phyloP scores from a whole-genome alignment of 352 stramenopile genomes.

The Globisporangium heterothallicum region DNA sequence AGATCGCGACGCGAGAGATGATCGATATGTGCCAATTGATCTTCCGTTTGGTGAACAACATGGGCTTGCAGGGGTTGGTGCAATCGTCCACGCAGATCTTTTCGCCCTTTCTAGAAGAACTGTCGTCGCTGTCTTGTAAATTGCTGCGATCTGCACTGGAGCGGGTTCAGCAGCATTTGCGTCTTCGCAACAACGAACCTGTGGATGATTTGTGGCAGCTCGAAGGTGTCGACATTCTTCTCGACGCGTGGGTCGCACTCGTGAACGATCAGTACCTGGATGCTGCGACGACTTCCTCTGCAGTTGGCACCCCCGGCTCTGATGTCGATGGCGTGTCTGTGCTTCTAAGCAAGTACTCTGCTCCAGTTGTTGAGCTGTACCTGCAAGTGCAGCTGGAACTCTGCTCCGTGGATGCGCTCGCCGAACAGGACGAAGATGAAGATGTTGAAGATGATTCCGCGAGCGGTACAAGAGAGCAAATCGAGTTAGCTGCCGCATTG shows the following conservation, averaged over 20 bases:
- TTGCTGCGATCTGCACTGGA: constrained; percentile 60
- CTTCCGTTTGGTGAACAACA: constrained; percentile 73
- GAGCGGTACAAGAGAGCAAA: constrained; percentile 55
- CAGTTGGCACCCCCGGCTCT: constrained; percentile 3
- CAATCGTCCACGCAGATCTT: constrained; percentile 41
- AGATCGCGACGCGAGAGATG: constrained; percentile 72
- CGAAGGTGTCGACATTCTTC: constrained; percentile 70
- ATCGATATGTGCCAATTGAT: constrained; percentile 82
- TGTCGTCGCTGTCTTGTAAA: constrained; percentile 64
- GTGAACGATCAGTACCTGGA: constrained; percentile 54
- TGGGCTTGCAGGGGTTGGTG: constrained; percentile 50
- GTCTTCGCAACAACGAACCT: constrained; percentile 29
- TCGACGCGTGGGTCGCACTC: constrained; percentile 79
- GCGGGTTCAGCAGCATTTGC: constrained; percentile 55
- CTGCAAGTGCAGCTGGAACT: constrained; percentile 71
- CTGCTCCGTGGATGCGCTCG: constrained; percentile 53
- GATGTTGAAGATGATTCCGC: constrained; percentile 78
- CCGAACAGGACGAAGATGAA: constrained; percentile 76
- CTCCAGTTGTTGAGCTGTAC: constrained; percentile 68
- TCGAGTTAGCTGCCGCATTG: constrained; percentile 64
- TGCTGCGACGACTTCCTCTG: constrained; percentile 10
- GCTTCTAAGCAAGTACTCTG: constrained; percentile 50
- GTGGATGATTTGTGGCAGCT: constrained; percentile 82
- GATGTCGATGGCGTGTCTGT: constrained; percentile 33
- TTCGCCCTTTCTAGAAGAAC: constrained; percentile 56